phyloP scores from a whole-genome alignment of 108 stramenopile species.

The Cyclotella choctawhatcheeana region DNA sequence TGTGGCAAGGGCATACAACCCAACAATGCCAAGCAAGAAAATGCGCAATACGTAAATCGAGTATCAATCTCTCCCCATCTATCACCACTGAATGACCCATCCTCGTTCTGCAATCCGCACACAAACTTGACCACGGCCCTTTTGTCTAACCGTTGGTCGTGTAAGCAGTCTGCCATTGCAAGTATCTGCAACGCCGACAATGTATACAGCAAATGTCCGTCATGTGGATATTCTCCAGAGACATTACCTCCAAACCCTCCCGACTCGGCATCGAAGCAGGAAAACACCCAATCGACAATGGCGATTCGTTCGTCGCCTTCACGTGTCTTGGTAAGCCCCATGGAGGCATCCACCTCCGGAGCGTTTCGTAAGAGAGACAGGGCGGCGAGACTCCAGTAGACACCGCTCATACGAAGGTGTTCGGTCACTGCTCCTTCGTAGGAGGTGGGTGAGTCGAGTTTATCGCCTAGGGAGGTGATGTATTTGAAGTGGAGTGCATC shows the following conservation, averaged over 20 bases:
- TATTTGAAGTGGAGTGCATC: constrained; percentile 78
- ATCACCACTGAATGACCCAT: constrained; percentile 98
- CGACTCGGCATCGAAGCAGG: constrained; percentile 75
- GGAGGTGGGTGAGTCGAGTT: constrained; percentile 76
- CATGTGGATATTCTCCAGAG: constrained; percentile 69
- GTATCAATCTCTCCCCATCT: constrained; percentile 98
- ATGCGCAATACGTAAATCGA: constrained; percentile 97
- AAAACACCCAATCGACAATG: constrained; percentile 93
- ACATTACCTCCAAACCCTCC: constrained; percentile 96
- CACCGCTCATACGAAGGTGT: constrained; percentile 94
- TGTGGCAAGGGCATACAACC: constrained; percentile 46
- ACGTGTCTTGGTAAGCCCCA: constrained; percentile 51
- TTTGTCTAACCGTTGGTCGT: constrained; percentile 58
- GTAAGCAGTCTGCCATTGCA: constrained; percentile 75
- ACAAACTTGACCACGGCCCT: constrained; percentile 80
- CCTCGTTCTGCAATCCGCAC: constrained; percentile 85
- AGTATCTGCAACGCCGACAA: constrained; percentile 97
- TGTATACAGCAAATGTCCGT: constrained; percentile 97
- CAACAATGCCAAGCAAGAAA: constrained; percentile 84
- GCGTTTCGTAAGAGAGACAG: constrained; percentile 80
- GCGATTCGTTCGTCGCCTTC: constrained; percentile 33
- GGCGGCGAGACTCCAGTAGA: constrained; percentile 97
- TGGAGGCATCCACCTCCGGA: constrained; percentile 61
- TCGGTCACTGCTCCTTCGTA: constrained; percentile 94
- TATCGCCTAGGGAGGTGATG: constrained; percentile 72